Percentiles rank a stretch among this genome's conserved stretches.
phyloP scores from a whole-genome alignment of 1,139 yeast genomes.

The Hyphopichia buzzinii region DNA sequence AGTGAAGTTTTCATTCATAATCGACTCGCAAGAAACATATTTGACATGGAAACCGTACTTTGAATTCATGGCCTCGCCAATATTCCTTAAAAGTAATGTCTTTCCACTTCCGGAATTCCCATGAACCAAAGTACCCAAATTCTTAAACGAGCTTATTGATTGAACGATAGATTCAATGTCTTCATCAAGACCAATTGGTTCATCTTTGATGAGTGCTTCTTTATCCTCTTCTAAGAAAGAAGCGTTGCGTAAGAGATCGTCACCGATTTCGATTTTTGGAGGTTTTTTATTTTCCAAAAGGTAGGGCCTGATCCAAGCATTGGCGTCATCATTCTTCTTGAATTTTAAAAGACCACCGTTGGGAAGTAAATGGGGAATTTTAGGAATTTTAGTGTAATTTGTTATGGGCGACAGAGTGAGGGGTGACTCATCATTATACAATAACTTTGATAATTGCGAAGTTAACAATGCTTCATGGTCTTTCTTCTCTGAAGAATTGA shows the following conservation, averaged over 20 bases:
- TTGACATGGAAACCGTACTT: slow-evolving; percentile 43
- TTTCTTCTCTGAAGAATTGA: slow-evolving; percentile 28
- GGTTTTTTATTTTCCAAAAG: slow-evolving; percentile 22
- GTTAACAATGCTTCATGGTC: slow-evolving; percentile 22
- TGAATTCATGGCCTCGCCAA: slow-evolving; percentile 34
- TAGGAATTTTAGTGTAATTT: slow-evolving; percentile 50
- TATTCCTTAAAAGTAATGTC: slow-evolving; percentile 47
- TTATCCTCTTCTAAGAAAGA: slow-evolving; percentile 39
- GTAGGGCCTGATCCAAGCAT: slow-evolving; percentile 45
- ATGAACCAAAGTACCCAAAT: slow-evolving; percentile 55
- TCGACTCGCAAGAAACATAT: slow-evolving; percentile 51
- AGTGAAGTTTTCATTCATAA: slow-evolving; percentile 53
- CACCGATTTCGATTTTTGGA: slow-evolving; percentile 49
- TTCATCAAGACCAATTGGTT: slow-evolving; percentile 48
- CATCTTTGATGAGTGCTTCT: slow-evolving; percentile 6
- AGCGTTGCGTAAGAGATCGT: slow-evolving; percentile 49
- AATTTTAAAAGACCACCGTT: slow-evolving; percentile 63
- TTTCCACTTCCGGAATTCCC: slow-evolving; percentile 88
- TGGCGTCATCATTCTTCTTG: slow-evolving; percentile 41
- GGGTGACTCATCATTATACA: slow-evolving; percentile 14
- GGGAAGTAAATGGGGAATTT: slow-evolving; percentile 46
- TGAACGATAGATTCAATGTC: slow-evolving; percentile 41
- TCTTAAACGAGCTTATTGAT: slow-evolving; percentile 44
- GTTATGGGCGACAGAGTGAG: slow-evolving; percentile 38
- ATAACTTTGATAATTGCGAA: slow-evolving; percentile 15